Percentiles rank a stretch among this genome's conserved stretches.
phyloP scores from a whole-genome alignment of 768 basidiomycete genomes.

The Lentinus tigrinus region DNA sequence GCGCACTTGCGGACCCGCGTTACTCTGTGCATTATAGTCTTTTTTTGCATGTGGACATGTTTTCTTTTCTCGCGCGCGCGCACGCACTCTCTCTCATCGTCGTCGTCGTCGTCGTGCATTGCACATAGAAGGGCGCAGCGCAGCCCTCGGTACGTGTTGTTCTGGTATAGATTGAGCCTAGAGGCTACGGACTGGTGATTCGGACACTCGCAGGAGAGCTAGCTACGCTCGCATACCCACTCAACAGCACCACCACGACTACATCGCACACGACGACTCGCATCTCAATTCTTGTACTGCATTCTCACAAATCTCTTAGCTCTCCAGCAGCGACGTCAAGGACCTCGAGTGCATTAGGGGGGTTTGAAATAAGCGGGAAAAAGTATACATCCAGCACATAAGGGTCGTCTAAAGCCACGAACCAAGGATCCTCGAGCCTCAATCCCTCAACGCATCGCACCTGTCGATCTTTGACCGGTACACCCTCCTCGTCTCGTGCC shows the following conservation, averaged over 20 bases:
- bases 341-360: no score
- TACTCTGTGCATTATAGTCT: slow-evolving; percentile 11
- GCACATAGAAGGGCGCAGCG: background rate
- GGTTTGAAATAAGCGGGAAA: no score
- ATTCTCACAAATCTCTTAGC: background rate
- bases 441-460: background rate
- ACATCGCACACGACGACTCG: background rate
- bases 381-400: no score
- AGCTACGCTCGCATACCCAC: background rate
- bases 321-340: no score
- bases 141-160: background rate
- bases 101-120: background rate
- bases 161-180: background rate
- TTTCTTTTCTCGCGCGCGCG: background rate
- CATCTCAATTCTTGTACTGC: background rate
- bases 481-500: slow-evolving; percentile 20
- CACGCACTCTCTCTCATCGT: background rate
- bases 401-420: no score
- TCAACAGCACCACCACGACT: background rate
- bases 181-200: background rate
- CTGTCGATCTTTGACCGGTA: slow-evolving; percentile 7
- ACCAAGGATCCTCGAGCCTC: no score
- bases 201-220: background rate
- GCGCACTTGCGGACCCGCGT: background rate
- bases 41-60: background rate